phyloP scores from a whole-genome alignment of 2,329 filamentous ascomycete species.

The Cytospora piceae region DNA sequence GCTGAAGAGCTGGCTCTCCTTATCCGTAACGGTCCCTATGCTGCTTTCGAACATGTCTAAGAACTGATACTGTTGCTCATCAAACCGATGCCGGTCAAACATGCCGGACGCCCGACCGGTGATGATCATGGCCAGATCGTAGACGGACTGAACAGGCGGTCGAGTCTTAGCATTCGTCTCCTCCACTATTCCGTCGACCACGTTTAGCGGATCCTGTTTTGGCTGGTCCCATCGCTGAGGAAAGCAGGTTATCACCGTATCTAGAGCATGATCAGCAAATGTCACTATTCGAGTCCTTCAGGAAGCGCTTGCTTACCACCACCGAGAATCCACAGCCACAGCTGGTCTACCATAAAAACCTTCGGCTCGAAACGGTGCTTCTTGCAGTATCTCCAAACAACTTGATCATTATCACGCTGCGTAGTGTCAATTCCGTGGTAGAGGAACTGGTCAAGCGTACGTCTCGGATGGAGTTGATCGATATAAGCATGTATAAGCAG shows the following conservation, averaged over 20 bases:
- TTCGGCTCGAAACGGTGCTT: conserved; percentile 51
- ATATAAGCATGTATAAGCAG: conserved; percentile 54
- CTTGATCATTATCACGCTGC: conserved; percentile 63
- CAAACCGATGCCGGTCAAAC: conserved; percentile 62
- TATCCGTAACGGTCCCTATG: conserved; percentile 58
- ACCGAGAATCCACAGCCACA: conserved; percentile 67
- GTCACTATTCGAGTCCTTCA: not conserved
- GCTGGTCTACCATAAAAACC: conserved; percentile 70
- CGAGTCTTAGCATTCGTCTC: conserved; percentile 67
- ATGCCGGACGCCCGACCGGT: conserved; percentile 62
- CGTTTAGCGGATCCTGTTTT: conserved; percentile 64
- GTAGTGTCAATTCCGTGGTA: conserved; percentile 67
- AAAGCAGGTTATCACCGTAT: conserved; percentile 63
- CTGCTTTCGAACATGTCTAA: conserved; percentile 69
- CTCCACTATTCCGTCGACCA: conserved; percentile 65
- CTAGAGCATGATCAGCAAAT: conserved; percentile 36
- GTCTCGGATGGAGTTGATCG: conserved; percentile 58
- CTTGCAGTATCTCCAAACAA: conserved; percentile 62
- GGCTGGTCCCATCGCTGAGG: conserved; percentile 63
- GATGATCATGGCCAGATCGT: conserved; percentile 66
- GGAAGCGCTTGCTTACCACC: conserved; percentile 36
- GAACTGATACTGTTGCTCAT: conserved; percentile 65
- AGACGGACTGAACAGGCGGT: conserved; percentile 62
- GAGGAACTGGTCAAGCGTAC: conserved; percentile 68
- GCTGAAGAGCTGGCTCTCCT: conserved; percentile 61